Conservation (phyloP, 2,329 filamentous ascomycete species). For the Remersonia thermophila region DNA sequence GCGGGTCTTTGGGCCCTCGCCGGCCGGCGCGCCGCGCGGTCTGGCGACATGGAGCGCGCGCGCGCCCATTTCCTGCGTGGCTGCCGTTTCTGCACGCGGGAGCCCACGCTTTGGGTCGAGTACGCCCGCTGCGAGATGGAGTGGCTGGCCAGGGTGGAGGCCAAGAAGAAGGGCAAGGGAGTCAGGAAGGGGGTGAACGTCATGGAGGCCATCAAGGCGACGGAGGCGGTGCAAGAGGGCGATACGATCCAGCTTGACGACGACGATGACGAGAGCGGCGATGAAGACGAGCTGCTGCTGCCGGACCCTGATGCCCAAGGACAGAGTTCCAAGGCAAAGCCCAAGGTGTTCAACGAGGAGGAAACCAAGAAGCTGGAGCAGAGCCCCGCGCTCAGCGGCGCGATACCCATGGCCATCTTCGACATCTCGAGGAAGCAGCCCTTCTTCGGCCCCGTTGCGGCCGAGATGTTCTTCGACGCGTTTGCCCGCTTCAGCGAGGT, state of each 20-base stretch:
- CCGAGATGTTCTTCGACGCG: conserved; percentile 68
- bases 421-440: conserved; percentile 72
- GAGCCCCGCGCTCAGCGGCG: conserved; percentile 80
- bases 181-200: conserved; percentile 25
- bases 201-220: conserved; percentile 27
- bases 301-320: conserved; percentile 31
- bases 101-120: conserved; percentile 69
- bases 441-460: conserved; percentile 52
- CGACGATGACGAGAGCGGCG: conserved; percentile 36
- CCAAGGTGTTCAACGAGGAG: conserved; percentile 35
- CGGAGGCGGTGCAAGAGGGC: conserved; percentile 37
- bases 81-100: conserved; percentile 72
- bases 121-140: conserved; percentile 88
- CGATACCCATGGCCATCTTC: conserved; percentile 85
- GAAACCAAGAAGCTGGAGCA: conserved; percentile 44
- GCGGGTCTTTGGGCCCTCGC: conserved; percentile 79
- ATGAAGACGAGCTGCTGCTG: conserved; percentile 30
- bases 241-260: conserved; percentile 30
- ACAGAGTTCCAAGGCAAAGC: conserved; percentile 18
- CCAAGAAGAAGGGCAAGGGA: conserved; percentile 43
- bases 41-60: conserved; percentile 79
- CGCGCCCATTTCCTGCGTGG: conserved; percentile 79
- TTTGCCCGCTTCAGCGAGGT: conserved; percentile 58
- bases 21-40: conserved; percentile 60
- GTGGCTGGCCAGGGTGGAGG: conserved; percentile 72